Evolutionary conservation across 2,329 filamentous ascomycete species (phyloP), one percentile per base, ranked within the genome.

Genomic region (Metarhizium anisopliae): DNA sequence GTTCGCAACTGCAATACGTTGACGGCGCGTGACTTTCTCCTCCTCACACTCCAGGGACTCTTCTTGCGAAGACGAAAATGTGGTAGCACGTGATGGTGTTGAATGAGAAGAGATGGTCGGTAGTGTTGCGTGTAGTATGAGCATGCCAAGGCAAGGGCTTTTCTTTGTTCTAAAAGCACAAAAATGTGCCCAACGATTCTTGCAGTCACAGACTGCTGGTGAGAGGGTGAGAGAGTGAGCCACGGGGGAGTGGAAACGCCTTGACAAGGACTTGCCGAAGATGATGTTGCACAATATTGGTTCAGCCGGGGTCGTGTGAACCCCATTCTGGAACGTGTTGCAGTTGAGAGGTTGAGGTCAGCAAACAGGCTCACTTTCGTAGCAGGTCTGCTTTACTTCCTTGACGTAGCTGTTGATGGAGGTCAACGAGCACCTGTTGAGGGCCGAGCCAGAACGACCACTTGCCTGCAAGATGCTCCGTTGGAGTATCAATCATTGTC

Each of bases 391-490:
- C 65, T 87, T 83, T 6, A 93, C 83, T 70, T 93, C 87, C 67
- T 85, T 77, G 60, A 88, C 88, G 69, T 94, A 91, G 66, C 85
- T 84, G 64, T 86, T 85, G 72, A 88, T 88, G 58, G 90, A 87
- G 8, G 89, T 89, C 59, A 47, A 74, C 70, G 54, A 75, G 78
- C 60, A 94, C 83, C 72, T 94, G 89, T 53, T 89, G 82, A n/a
- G 89, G 89, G 63, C 85, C 89, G 59, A 94, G 75, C 89, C 89
- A 94, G 79, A 93, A 90, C 1, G 89, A 89, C 89, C 89, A 94
- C 75, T 91, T 91, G 64, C 89, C 89, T 55, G 80, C 89, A 68
- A 90, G 93, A 72, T 93, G 89, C 77, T 94, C 89, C 50, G 83
- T 89, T 58, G 93, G 77, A 61, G 93, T 90, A 61, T 83, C 89